phyloP scores from a whole-genome alignment of 2,329 filamentous ascomycete species.

The Aspergillus unguis region DNA sequence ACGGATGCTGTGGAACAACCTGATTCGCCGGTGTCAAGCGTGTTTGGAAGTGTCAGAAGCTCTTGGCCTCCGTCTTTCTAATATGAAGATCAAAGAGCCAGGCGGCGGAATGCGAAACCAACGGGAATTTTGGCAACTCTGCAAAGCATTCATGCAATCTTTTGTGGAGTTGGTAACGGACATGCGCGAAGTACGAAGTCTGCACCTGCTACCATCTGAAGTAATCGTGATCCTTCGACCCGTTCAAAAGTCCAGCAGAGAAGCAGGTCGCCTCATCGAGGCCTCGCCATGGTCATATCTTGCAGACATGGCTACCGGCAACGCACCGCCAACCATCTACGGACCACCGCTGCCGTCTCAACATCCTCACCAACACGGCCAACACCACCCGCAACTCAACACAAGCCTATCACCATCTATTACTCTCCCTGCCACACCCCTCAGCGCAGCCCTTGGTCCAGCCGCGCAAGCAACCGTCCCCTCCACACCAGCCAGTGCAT shows the following conservation, averaged over 20 bases:
- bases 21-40: slow-evolving; percentile 68
- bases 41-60: slow-evolving; percentile 71
- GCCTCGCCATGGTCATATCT: slow-evolving; percentile 62
- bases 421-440: slow-evolving; percentile 75
- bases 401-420: slow-evolving; percentile 45
- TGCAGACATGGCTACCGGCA: slow-evolving; percentile 39
- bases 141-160: slow-evolving; percentile 56
- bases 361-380: slow-evolving; percentile 31
- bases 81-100: slow-evolving; percentile 81
- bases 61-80: slow-evolving; percentile 68
- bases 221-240: slow-evolving; percentile 72
- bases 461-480: slow-evolving; percentile 87
- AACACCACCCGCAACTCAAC: slow-evolving; percentile 23
- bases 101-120: slow-evolving; percentile 61
- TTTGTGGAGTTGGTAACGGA: slow-evolving; percentile 48
- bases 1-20: slow-evolving; percentile 63
- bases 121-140: slow-evolving; percentile 64
- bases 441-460: slow-evolving; percentile 83
- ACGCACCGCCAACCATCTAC: slow-evolving; percentile 31
- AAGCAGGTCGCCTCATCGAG: slow-evolving; percentile 70
- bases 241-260: slow-evolving; percentile 77
- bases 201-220: slow-evolving; percentile 57
- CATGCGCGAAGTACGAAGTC: slow-evolving; percentile 45
- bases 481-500: slow-evolving; percentile 51
- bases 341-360: slow-evolving; percentile 35